A percentile compares a stretch with the other conserved stretches of the same genome.
Evolutionary conservation across 441 rosid species (phyloP).

Genomic region (Adansonia grandidieri): DNA sequence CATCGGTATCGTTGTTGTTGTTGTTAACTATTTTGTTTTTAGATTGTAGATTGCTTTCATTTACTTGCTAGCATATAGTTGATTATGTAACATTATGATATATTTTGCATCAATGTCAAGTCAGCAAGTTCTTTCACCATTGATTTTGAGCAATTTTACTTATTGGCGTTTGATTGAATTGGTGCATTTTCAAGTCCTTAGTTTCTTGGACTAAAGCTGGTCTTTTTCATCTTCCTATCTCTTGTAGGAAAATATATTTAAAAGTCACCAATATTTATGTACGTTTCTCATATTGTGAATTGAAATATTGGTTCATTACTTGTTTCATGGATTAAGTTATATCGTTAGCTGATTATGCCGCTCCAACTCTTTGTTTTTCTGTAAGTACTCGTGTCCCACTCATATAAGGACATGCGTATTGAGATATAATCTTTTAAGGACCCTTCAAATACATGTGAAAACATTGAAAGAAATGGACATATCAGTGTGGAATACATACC

Average conservation of each 20-base stretch:
- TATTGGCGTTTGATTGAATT: not conserved
- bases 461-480: too few species aligned
- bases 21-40: not conserved
- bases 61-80: constrained; percentile 21
- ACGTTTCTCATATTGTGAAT: not conserved
- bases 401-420: too few species aligned
- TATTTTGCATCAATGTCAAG: constrained; percentile 25
- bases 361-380: too few species aligned
- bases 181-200: not conserved
- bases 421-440: too few species aligned
- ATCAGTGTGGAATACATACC: too few species aligned
- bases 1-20: constrained; percentile 27
- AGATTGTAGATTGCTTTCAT: constrained; percentile 16
- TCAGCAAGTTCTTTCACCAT: constrained; percentile 5
- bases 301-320: not conserved
- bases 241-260: not conserved
- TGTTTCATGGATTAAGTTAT: not conserved
- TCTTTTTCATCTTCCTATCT: not conserved
- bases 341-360: not conserved
- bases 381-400: too few species aligned
- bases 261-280: not conserved
- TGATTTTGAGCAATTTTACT: constrained; percentile 9
- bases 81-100: constrained; percentile 33
- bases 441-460: too few species aligned
- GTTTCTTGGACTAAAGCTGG: too few species aligned